phyloP scores from a whole-genome alignment of 1,284 basidiomycete species.

The Dichomitus squalens region DNA sequence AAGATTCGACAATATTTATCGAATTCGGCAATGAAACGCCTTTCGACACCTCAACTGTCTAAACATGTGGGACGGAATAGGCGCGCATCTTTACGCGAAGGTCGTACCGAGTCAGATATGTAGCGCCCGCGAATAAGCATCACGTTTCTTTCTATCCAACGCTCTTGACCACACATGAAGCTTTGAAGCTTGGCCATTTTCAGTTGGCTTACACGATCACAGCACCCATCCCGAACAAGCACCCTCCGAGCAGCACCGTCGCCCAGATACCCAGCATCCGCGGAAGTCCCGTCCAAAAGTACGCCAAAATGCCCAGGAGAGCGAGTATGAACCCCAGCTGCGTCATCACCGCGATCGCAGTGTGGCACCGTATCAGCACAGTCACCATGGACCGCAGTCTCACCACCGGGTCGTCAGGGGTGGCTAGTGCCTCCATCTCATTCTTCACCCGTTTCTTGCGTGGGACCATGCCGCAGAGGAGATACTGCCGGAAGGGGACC shows the following conservation, averaged over 20 bases:
- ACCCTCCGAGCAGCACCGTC: constrained; percentile 32
- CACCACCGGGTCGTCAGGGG: constrained; percentile 1
- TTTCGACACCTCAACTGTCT: too few species aligned
- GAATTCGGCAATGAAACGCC: too few species aligned
- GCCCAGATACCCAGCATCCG: constrained; percentile 34
- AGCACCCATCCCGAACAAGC: constrained; percentile 12
- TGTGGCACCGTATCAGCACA: constrained; percentile 36
- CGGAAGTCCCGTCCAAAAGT: constrained; percentile 36
- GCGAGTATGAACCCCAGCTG: constrained; percentile 38
- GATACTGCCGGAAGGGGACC: constrained; percentile 6
- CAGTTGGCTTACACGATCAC: constrained; percentile 2
- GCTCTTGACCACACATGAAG: too few species aligned
- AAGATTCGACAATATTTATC: too few species aligned
- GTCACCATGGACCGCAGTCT: constrained; percentile 30
- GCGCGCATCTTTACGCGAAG: too few species aligned
- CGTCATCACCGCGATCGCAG: constrained; percentile 32
- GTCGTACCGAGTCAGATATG: too few species aligned
- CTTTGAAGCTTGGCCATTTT: too few species aligned
- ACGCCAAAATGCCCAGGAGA: constrained; percentile 36
- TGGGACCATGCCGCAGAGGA: neutral
- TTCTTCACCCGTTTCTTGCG: neutral
- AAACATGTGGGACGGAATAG: too few species aligned
- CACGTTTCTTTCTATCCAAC: too few species aligned
- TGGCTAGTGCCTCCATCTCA: neutral
- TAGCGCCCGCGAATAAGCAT: too few species aligned